phyloP scores from a whole-genome alignment of 768 basidiomycete species.

The Tremella yokohamensis region DNA sequence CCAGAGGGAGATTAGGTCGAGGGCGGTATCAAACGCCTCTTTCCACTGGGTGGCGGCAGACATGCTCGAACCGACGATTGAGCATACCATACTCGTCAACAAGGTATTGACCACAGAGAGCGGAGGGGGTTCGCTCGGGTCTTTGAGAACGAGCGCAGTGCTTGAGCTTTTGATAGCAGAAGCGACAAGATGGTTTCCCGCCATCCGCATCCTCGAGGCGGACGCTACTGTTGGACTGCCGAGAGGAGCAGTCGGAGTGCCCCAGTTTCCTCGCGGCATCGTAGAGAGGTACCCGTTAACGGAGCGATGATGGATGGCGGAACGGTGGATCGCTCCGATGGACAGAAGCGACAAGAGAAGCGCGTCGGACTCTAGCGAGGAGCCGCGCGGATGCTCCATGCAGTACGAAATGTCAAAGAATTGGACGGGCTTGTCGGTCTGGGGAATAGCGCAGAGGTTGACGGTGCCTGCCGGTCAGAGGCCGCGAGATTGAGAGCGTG shows the following conservation, averaged over 20 bases:
- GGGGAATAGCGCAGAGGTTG: conserved; percentile 15
- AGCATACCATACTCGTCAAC: conserved; percentile 11
- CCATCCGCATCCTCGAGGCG: conserved; percentile 3
- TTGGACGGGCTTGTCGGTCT: conserved; percentile 18
- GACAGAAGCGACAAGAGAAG: conserved; percentile 1
- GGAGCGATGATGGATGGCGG: conserved; percentile 11
- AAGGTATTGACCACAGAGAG: not conserved
- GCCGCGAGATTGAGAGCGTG: too few relatives aligned
- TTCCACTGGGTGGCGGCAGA: conserved; percentile 11
- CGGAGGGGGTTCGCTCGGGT: too few relatives aligned
- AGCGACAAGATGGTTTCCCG: conserved; percentile 9
- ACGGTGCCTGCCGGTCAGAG: conserved; percentile 10
- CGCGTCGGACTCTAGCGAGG: conserved; percentile 1
- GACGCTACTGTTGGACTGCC: conserved; percentile 1
- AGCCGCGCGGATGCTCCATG: conserved; percentile 3
- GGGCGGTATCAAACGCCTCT: conserved; percentile 13
- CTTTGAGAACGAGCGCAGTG: conserved; percentile 3
- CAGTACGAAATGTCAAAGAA: conserved; percentile 16
- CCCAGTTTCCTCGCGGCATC: conserved; percentile 8
- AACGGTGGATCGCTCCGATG: conserved; percentile 16
- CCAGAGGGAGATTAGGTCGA: conserved; percentile 6
- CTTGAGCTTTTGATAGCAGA: conserved; percentile 5
- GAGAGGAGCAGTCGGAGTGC: not conserved
- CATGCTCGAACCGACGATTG: conserved; percentile 14
- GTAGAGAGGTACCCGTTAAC: conserved; percentile 11